phyloP scores from a whole-genome alignment of 345 rosid species.

The Hibiscus mutabilis region DNA sequence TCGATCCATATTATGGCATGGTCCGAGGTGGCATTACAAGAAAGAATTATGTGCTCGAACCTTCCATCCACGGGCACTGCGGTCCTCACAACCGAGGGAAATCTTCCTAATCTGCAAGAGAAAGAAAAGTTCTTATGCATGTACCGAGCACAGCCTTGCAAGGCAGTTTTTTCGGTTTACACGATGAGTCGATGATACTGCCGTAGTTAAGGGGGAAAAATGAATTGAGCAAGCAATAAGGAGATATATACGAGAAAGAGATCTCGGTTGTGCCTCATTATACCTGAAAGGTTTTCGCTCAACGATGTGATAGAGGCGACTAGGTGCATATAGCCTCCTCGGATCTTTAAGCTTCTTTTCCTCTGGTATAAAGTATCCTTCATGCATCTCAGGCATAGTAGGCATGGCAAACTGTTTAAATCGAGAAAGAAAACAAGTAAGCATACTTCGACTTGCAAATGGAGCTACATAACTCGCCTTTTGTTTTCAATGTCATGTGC shows the following conservation, averaged over 20 bases:
- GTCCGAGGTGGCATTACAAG: conserved; percentile 93
- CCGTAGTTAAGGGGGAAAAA: background rate
- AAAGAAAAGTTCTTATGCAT: background rate
- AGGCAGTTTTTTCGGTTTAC: too few species aligned
- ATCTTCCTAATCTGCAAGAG: conserved; percentile 64
- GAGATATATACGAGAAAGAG: background rate
- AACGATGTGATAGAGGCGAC: conserved; percentile 95
- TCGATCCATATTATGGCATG: conserved; percentile 90
- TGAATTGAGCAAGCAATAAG: background rate
- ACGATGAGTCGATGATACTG: too few species aligned
- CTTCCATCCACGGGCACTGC: conserved; percentile 96
- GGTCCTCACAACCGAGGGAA: conserved; percentile 82
- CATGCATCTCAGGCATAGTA: conserved; percentile 80
- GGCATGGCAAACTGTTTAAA: conserved; percentile 75
- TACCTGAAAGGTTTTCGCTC: conserved; percentile 88
- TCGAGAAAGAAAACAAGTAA: conserved; percentile 7
- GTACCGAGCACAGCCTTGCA: background rate
- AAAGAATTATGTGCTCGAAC: conserved; percentile 89
- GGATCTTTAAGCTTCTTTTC: conserved; percentile 89
- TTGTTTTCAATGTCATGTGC: too few species aligned
- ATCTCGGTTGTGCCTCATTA: background rate
- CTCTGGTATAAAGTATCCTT: conserved; percentile 83
- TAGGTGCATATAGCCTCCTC: conserved; percentile 93
- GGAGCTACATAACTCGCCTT: background rate
- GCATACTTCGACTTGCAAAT: background rate